These are phyloP conservation scores for Phytopythium montanum DNA, from an alignment of 352 stramenopile species.

Conservation along the genomic window DNA sequence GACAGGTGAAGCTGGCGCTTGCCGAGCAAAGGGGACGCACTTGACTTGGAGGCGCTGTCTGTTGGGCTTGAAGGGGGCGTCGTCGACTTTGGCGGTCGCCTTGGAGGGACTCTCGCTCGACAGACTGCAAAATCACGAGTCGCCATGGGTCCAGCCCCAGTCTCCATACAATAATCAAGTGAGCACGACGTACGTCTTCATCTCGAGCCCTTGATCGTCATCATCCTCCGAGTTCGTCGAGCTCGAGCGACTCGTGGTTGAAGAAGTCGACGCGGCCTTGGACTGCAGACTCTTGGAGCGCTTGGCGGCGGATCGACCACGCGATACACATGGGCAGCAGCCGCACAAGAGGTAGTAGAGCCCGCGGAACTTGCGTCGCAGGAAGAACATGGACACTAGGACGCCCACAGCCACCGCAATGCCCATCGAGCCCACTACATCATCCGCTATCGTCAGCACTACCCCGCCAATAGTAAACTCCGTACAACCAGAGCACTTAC, in stretches of 20 bases:
- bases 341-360: conserved; percentile 8
- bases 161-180: not conserved
- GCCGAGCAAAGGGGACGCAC: not conserved
- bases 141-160: not conserved
- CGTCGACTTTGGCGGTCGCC: not conserved
- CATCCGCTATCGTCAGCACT: not conserved
- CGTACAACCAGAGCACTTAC: conserved; percentile 21
- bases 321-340: conserved; percentile 2
- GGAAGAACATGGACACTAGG: conserved; percentile 42
- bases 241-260: conserved; percentile 14
- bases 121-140: not conserved
- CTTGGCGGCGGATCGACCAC: conserved; percentile 8
- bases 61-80: conserved; percentile 1
- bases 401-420: conserved; percentile 49
- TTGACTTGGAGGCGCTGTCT: conserved; percentile 8
- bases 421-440: conserved; percentile 41
- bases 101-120: not conserved
- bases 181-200: not conserved
- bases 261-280: not conserved
- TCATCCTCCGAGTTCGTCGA: conserved; percentile 15
- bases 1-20: not conserved
- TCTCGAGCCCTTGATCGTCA: conserved; percentile 1
- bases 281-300: conserved; percentile 8
- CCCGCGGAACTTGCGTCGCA: conserved; percentile 34
- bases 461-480: not conserved